These are phyloP conservation scores for Bipolaris sorokiniana DNA, from an alignment of 2,329 filamentous ascomycete genomes.

Conservation along the genomic window DNA sequence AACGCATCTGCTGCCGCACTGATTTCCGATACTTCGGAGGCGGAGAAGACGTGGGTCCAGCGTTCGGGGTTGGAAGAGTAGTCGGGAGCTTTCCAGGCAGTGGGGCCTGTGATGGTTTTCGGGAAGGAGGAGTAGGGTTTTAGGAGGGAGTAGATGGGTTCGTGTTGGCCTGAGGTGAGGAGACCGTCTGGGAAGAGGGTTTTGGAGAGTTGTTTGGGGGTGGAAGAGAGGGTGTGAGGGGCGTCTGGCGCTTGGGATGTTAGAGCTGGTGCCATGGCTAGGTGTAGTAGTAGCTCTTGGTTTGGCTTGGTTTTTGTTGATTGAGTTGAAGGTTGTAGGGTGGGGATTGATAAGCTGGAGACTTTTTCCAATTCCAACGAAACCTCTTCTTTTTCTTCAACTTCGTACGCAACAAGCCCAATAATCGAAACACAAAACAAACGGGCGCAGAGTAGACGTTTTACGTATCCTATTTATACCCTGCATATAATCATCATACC, in stretches of 20 bases:
- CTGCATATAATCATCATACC: not conserved
- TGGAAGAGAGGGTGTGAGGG: constrained; percentile 45
- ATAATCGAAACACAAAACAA: not conserved
- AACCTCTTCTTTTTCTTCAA: not conserved
- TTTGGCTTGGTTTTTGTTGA: not conserved
- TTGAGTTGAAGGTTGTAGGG: not conserved
- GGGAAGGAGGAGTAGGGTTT: constrained; percentile 73
- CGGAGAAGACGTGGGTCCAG: constrained; percentile 75
- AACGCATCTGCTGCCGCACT: constrained; percentile 71
- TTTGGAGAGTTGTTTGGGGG: constrained; percentile 48
- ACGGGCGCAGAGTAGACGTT: not conserved
- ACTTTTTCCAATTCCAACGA: not conserved
- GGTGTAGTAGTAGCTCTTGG: not conserved
- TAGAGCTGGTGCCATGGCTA: constrained; percentile 50
- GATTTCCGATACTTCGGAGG: constrained; percentile 71
- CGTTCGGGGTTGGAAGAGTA: constrained; percentile 67
- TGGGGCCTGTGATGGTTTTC: constrained; percentile 71
- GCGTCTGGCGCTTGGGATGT: constrained; percentile 46
- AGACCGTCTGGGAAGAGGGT: constrained; percentile 68
- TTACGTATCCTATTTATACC: not conserved
- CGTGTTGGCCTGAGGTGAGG: constrained; percentile 74
- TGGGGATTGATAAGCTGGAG: not conserved
- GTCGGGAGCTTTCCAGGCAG: constrained; percentile 73
- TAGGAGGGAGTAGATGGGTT: constrained; percentile 70
- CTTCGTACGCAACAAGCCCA: not conserved